A percentile compares a stretch with the other conserved stretches of the same genome.
Conservation (phyloP, 139 green algal species). For the Pleodorina starrii region DNA sequence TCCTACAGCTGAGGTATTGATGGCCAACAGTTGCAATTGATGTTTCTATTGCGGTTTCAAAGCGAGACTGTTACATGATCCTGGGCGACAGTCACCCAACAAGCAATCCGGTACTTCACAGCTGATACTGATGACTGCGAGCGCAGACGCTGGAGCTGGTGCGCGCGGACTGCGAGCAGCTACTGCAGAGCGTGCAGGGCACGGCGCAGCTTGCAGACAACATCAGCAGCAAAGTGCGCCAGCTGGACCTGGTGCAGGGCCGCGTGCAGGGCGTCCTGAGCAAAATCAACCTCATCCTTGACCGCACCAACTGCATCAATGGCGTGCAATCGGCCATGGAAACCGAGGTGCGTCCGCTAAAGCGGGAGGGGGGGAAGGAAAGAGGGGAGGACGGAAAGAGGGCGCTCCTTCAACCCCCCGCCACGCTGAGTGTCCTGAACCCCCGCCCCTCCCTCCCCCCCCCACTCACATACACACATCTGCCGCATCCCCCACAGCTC, state of each 20-base stretch:
- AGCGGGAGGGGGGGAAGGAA: neutral
- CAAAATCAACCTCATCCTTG: conserved; percentile 80
- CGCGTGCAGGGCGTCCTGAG: conserved; percentile 69
- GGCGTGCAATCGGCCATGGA: conserved; percentile 76
- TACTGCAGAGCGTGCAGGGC: conserved; percentile 73
- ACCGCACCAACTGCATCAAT: conserved; percentile 84
- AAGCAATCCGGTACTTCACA: too few species aligned
- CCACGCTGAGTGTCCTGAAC: too few species aligned
- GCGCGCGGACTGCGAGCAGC: conserved; percentile 82
- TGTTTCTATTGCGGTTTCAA: too few species aligned
- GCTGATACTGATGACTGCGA: too few species aligned
- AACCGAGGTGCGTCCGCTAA: conserved; percentile 52
- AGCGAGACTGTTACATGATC: neutral
- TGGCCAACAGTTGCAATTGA: too few species aligned
- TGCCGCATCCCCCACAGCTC: too few species aligned
- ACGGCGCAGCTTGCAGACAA: conserved; percentile 86
- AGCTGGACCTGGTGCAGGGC: conserved; percentile 84
- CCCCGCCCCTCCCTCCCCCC: too few species aligned
- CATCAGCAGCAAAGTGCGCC: conserved; percentile 87
- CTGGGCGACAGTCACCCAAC: too few species aligned
- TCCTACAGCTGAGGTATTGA: conserved; percentile 73
- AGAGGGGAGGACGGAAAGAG: too few species aligned
- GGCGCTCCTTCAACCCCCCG: too few species aligned
- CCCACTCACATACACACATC: too few species aligned
- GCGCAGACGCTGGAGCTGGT: conserved; percentile 85